Evolutionary conservation across 495 filamentous ascomycete species (phyloP).

Genomic region (Podospora anserina): DNA sequence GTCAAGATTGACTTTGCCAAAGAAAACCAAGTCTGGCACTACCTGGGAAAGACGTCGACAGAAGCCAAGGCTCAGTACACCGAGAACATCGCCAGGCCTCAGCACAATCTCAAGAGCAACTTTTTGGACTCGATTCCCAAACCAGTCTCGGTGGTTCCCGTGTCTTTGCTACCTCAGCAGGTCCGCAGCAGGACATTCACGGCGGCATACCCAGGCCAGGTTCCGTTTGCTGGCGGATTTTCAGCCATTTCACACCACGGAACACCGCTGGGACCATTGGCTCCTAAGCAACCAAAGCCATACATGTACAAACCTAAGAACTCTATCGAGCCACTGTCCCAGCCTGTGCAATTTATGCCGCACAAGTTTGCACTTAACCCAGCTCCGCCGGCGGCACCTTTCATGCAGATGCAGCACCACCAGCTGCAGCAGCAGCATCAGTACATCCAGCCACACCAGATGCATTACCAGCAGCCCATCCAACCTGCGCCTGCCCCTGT

Average conservation of each 20-base stretch:
- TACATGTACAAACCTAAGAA: slow-evolving; percentile 55
- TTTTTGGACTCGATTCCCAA: slow-evolving; percentile 62
- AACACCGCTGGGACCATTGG: not conserved
- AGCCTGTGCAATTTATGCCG: slow-evolving; percentile 33
- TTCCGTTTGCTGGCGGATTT: slow-evolving; percentile 3
- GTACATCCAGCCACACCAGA: slow-evolving; percentile 17
- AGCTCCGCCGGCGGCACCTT: slow-evolving; percentile 17
- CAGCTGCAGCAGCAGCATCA: slow-evolving; percentile 8
- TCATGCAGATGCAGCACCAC: slow-evolving; percentile 17
- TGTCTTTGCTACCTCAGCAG: slow-evolving; percentile 26
- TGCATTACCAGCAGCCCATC: slow-evolving; percentile 13
- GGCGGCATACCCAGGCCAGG: slow-evolving; percentile 17
- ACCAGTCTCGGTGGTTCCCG: slow-evolving; percentile 35
- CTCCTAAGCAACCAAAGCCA: slow-evolving; percentile 41
- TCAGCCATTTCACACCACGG: not conserved
- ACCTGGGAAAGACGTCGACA: slow-evolving; percentile 80
- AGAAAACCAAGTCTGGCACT: slow-evolving; percentile 80
- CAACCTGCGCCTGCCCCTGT: slow-evolving; percentile 13
- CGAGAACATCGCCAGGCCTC: slow-evolving; percentile 61
- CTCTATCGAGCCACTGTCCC: slow-evolving; percentile 31
- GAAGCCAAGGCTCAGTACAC: slow-evolving; percentile 93
- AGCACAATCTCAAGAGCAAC: slow-evolving; percentile 56
- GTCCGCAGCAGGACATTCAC: slow-evolving; percentile 17
- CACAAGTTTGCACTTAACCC: slow-evolving; percentile 41
- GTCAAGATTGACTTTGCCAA: slow-evolving; percentile 64